Evolutionary conservation across 768 basidiomycete species (phyloP).

Genomic region (Termitomyces sp.): DNA sequence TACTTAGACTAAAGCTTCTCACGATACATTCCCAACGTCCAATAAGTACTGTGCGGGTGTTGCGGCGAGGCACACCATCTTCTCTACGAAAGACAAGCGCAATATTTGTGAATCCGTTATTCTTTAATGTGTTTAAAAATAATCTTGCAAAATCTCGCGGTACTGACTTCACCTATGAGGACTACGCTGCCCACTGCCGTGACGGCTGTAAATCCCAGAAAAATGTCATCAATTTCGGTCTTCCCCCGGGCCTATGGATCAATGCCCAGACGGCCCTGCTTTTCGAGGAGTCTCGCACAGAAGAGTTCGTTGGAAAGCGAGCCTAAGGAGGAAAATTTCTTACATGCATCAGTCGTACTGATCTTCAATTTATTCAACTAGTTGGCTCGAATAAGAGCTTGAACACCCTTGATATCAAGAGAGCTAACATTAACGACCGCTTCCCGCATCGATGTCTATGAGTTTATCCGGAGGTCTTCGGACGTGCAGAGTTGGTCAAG

Average conservation of each 20-base stretch:
- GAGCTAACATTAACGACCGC: background rate
- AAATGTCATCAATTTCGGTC: no score
- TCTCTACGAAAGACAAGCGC: background rate
- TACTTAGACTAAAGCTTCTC: no score
- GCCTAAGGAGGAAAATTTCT: slow-evolving; percentile 21
- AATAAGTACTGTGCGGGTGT: no score
- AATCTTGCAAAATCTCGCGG: slow-evolving; percentile 84
- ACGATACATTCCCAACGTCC: no score
- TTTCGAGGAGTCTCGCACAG: no score
- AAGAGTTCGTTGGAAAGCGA: slow-evolving; percentile 71
- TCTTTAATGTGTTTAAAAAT: slow-evolving; percentile 72
- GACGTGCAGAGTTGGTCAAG: slow-evolving; percentile 48
- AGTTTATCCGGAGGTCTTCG: slow-evolving; percentile 36
- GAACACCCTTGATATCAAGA: slow-evolving; percentile 11
- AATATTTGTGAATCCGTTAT: no score
- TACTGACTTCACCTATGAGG: slow-evolving; percentile 77
- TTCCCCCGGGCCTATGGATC: no score
- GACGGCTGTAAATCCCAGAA: no score
- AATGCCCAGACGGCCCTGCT: no score
- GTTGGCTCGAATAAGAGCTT: slow-evolving; percentile 17
- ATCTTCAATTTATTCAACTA: background rate
- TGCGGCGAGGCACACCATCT: background rate
- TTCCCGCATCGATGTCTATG: background rate
- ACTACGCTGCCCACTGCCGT: slow-evolving; percentile 78
- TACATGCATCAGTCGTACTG: slow-evolving; percentile 7